These are phyloP conservation scores for Backusella macrospora DNA, from an alignment of 192 early-diverging fungal species.

Conservation along the genomic window DNA sequence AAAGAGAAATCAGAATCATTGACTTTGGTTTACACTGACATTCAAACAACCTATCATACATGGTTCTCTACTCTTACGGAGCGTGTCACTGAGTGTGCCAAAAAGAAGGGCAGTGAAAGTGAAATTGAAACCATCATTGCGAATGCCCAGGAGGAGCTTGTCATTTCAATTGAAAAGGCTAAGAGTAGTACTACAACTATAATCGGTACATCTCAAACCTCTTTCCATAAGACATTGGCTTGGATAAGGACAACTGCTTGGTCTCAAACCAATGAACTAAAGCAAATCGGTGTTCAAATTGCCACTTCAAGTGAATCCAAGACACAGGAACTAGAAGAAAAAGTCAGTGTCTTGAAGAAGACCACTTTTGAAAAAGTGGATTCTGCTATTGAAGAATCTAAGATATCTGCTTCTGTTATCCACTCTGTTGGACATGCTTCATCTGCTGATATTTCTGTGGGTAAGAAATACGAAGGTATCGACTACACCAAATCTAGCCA, in stretches of 20 bases:
- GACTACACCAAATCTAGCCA: slow-evolving; percentile 14
- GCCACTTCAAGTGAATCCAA: background rate
- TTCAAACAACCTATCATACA: slow-evolving; percentile 7
- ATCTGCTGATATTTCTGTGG: slow-evolving; percentile 15
- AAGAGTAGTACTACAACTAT: background rate
- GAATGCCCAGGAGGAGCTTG: slow-evolving; percentile 10
- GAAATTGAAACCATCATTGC: slow-evolving; percentile 11
- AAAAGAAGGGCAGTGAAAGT: slow-evolving; percentile 6
- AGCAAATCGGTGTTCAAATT: slow-evolving; percentile 7
- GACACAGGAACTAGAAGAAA: background rate
- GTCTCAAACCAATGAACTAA: slow-evolving; percentile 13
- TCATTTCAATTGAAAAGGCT: slow-evolving; percentile 11
- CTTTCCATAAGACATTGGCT: slow-evolving; percentile 17
- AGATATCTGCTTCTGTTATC: slow-evolving; percentile 7
- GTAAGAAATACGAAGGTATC: slow-evolving; percentile 5
- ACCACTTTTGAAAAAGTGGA: background rate
- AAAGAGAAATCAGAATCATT: slow-evolving; percentile 12
- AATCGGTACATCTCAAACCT: background rate
- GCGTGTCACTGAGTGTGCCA: slow-evolving; percentile 16
- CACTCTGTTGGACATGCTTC: background rate
- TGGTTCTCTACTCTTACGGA: slow-evolving; percentile 14
- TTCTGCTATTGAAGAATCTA: slow-evolving; percentile 15
- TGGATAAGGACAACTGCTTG: slow-evolving; percentile 21
- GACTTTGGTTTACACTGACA: background rate
- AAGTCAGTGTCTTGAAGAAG: background rate